These are phyloP conservation scores for Ampelocalamus luodianensis DNA, from an alignment of 176 grass and related monocot species.

Conservation along the genomic window DNA sequence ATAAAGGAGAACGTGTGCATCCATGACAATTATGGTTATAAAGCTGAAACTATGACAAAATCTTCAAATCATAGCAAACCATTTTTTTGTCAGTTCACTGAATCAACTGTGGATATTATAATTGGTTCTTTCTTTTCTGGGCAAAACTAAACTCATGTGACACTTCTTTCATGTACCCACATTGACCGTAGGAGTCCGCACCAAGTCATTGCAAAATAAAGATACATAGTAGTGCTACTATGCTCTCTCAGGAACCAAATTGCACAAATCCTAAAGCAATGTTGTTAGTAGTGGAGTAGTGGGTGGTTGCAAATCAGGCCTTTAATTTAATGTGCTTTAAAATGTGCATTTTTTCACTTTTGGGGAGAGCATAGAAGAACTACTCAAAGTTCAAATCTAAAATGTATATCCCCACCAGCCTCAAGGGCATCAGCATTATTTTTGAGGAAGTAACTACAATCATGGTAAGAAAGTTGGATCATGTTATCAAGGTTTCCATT, in stretches of 20 bases:
- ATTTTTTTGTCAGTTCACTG: slow-evolving; percentile 11
- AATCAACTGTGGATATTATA: slow-evolving; percentile 12
- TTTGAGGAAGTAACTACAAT: neutral
- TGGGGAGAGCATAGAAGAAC: neutral
- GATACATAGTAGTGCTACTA: slow-evolving; percentile 10
- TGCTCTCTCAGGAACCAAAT: slow-evolving; percentile 1
- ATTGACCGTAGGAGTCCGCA: neutral
- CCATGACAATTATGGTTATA: neutral
- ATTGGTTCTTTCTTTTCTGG: neutral
- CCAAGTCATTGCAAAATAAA: neutral
- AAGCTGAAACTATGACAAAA: neutral
- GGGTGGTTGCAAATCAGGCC: neutral
- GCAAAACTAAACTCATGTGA: neutral
- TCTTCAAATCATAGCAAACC: neutral
- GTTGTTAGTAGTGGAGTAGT: slow-evolving; percentile 7
- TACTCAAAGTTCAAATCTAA: slow-evolving; percentile 17
- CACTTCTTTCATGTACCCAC: neutral
- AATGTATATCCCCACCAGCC: neutral
- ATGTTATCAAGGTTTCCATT: slow-evolving; percentile 29
- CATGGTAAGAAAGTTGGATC: slow-evolving; percentile 17
- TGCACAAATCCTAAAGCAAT: neutral
- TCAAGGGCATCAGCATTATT: slow-evolving; percentile 10
- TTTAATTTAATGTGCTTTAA: neutral
- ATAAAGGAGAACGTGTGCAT: slow-evolving; percentile 25
- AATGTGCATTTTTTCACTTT: neutral